Evolutionary conservation across 768 basidiomycete genomes (phyloP).

Genomic region (Termitomyces sp.): DNA sequence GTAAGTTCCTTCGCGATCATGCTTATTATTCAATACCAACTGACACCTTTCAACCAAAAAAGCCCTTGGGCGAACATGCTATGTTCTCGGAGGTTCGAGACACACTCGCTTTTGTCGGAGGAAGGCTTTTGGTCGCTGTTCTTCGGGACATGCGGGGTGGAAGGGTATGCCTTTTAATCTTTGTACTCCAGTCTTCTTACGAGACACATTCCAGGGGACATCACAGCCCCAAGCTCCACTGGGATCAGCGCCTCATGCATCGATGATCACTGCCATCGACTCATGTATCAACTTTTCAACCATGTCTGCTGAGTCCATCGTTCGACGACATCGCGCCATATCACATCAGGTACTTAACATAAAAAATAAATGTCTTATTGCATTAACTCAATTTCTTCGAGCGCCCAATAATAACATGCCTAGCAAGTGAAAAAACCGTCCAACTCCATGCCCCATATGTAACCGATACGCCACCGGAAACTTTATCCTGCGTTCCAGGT

Average conservation of each 20-base stretch:
- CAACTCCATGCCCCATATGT: conserved; percentile 34
- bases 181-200: background rate
- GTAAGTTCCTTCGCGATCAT: conserved; percentile 33
- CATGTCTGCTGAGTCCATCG: conserved; percentile 52
- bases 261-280: conserved; percentile 48
- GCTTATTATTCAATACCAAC: background rate
- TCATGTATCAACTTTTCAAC: conserved; percentile 49
- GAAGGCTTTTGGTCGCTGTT: conserved; percentile 63
- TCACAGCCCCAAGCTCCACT: conserved; percentile 39
- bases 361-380: background rate
- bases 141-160: conserved; percentile 58
- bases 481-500: conserved; percentile 27
- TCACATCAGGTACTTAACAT: conserved; percentile 51
- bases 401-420: conserved; percentile 28
- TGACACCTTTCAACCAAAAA: background rate
- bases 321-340: conserved; percentile 54
- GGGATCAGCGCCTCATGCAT: conserved; percentile 41
- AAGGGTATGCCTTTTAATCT: conserved; percentile 31
- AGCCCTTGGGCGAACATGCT: conserved; percentile 49
- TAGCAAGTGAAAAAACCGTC: conserved; percentile 26
- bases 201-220: conserved; percentile 32
- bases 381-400: conserved; percentile 5
- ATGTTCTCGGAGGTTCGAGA: conserved; percentile 55
- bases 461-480: conserved; percentile 1
- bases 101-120: conserved; percentile 56